Evolutionary conservation across 371 early-diverging fungal genomes (phyloP), one percentile per base, ranked within the genome.

Genomic region (Syncephalastrum sp.): DNA sequence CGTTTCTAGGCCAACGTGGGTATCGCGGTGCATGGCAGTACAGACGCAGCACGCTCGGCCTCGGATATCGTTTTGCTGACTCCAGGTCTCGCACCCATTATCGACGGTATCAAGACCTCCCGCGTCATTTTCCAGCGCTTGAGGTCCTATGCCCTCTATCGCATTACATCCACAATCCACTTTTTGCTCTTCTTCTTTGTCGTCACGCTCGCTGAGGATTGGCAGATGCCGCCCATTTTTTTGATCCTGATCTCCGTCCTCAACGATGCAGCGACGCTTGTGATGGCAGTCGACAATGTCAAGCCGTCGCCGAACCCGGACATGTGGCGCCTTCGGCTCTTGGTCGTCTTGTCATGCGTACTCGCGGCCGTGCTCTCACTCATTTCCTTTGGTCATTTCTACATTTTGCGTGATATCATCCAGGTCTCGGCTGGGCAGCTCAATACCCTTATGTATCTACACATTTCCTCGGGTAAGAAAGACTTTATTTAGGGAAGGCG

Each of bases 171-270:
- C 2, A 95, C 94, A 2, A 86, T 95, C 56, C 95, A 95, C 72
- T 93, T 95, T 61, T 65, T 94, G 72, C 57, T 93, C 50, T 95
- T 95, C 79, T 94, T 95, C 84, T 94, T 94, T 77, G 85, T 92
- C 59, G 81, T 94, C 17, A 87, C 93, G 10, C 67, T 92, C 13
- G 88, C 81, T 4, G 90, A 83, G 65, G 82, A 89, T 53, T 94
- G 92, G 88, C 75, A 85, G 44, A 84, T 95, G 79, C 90, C 92
- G 42, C 86, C 90, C 17, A 79, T 85, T 4, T 82, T 94, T n/a
- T 75, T 95, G 10, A 89, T 95, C 66, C 60, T 94, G 57, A 94
- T 95, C 50, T 90, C 91, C 4, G 83, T 90, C 21, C 75, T 90
- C 57, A 94, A 94, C 73, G 95, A 95, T 61, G 90, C 92, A 8